Evolutionary conservation across 805 yeast genomes (phyloP), one percentile per base, ranked within the genome.

Genomic region (Zygotorulaspora sp.): DNA sequence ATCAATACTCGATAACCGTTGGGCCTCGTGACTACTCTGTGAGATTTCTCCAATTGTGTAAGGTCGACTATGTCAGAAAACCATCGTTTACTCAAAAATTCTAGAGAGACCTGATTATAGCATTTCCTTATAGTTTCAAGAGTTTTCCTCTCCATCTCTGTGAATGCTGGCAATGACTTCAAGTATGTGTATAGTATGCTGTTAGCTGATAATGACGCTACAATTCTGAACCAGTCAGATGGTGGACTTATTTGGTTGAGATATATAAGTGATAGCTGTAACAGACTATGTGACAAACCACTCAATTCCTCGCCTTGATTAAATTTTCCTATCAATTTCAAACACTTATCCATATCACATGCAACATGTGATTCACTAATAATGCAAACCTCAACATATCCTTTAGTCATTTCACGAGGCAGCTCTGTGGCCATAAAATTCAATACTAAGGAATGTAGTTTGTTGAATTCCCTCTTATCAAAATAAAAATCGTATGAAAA

Each of bases 51-150:
- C 3, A 48, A 26, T 16, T 40, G 41, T 27, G 34, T 15, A 9
- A 29, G 20, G 8, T 28, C 23, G 16, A 39, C 36, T 14, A 36
- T 27, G 13, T 35, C 29, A 9, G 28, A 29, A n/a, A 48, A 42
- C 53, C 55, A 53, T n/a, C 32, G 10, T 3, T 36, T 36, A 7
- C 38, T 32, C 13, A 53, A 30, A 14, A 41, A 46, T 9, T 36
- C 23, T 19, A 41, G 9, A 2, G 53, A 32, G 13, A 55, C 24
- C 34, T 53, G 60, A 28, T 49, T 52, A 35, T 55, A 55, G 38
- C 50, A 43, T 16, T 19, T 40, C 16, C 37, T 37, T 10, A 45
- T 33, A 12, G 35, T 26, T 9, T 28, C 20, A 2, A 50, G 19
- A 21, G 48, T 43, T 10, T 52, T 28, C 2, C 23, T 11, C 32